These are phyloP conservation scores for Venturia nashicola DNA, from an alignment of 2,329 filamentous ascomycete species.

Conservation along the genomic window DNA sequence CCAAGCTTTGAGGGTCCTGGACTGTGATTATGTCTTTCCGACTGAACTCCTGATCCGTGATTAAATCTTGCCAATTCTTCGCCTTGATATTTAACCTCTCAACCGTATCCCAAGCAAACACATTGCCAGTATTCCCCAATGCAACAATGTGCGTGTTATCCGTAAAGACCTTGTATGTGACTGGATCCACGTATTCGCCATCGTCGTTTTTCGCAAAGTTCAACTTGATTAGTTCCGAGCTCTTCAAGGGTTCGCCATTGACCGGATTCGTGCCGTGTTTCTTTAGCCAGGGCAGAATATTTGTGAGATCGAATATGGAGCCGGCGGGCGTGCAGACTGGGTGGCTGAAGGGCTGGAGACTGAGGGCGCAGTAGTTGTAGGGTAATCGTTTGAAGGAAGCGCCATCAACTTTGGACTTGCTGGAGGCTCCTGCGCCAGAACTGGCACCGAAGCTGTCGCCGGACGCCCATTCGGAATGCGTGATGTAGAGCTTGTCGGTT, in stretches of 20 bases:
- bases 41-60: slow-evolving; percentile 76
- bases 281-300: slow-evolving; percentile 87
- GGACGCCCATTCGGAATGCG: slow-evolving; percentile 94
- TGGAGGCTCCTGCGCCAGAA: slow-evolving; percentile 50
- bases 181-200: slow-evolving; percentile 85
- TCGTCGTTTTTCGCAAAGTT: slow-evolving; percentile 88
- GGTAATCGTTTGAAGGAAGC: slow-evolving; percentile 76
- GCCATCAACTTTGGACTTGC: slow-evolving; percentile 39
- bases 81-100: slow-evolving; percentile 92
- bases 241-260: slow-evolving; percentile 64
- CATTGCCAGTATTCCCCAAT: slow-evolving; percentile 76
- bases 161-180: slow-evolving; percentile 94
- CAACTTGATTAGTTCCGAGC: slow-evolving; percentile 76
- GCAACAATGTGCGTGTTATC: slow-evolving; percentile 97
- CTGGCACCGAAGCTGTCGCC: slow-evolving; percentile 79
- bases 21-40: slow-evolving; percentile 90
- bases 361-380: slow-evolving; percentile 96
- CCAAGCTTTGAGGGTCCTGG: slow-evolving; percentile 87
- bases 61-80: slow-evolving; percentile 87
- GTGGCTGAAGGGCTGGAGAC: slow-evolving; percentile 86
- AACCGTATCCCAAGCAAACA: slow-evolving; percentile 92
- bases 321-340: slow-evolving; percentile 83
- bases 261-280: slow-evolving; percentile 90
- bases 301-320: slow-evolving; percentile 88
- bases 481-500: slow-evolving; percentile 50